Evolutionary conservation across 202 grass and related monocot genomes (phyloP), one percentile per base, ranked within the genome.

Genomic region (Schoenoplectus triqueter): DNA sequence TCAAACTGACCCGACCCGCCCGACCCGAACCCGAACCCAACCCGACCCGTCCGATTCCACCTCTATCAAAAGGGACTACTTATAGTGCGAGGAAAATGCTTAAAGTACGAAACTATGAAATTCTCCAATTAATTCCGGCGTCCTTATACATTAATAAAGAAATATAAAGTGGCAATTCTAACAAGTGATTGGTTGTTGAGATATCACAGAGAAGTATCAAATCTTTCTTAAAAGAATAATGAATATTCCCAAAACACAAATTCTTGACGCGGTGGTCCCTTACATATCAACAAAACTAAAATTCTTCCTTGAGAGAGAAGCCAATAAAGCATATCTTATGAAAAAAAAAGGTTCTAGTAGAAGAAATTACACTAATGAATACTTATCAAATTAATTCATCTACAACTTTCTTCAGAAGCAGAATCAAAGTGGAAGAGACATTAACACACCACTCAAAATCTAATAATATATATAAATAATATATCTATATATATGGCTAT

Each of bases 381-480:
- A 75, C 19, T 78, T 11, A 0, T 4, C 4, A 15, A 44, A 20
- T 60, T 78, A 18, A 31, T 44, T 7, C 5, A 44, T 78, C 55
- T 78, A 78, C 54, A 78, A 60, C 0, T 78, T 78, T 78, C 5
- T 41, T 44, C 6, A 17, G 31, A 78, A 78, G 52, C 54, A 78
- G 11, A 78, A 42, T 40, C 6, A 42, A 41, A 56, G 7, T 42
- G 22, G 10, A 76, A 76, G 21, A 56, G 50, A 49, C 69, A 77
- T 56, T 77, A 77, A 44, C 22, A 78, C 72, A 78, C 21, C 1
- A n/a, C 52, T 78, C 74, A 60, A 8, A 3, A 78, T 42, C 74
- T 78, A 78, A 59, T 3, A 78, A 42, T 77, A 22, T 50, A 50
- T 48, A 49, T 73, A 50, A 4, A 0, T 73, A 71, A 47, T 70